These are phyloP conservation scores for Juncus inflexus DNA, from an alignment of 176 grass and related monocot species.

Conservation along the genomic window DNA sequence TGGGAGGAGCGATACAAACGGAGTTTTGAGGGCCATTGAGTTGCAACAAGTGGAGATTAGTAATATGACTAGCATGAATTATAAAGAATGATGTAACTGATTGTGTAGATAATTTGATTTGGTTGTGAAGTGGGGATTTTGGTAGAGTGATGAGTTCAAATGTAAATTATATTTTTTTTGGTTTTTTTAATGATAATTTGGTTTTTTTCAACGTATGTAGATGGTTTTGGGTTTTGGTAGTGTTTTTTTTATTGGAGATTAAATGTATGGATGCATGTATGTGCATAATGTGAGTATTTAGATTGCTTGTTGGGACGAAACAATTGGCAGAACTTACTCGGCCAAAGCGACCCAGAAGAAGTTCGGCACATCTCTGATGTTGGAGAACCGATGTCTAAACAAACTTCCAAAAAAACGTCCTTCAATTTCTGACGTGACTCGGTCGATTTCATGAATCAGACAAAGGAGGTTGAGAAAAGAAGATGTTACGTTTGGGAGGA, in stretches of 20 bases:
- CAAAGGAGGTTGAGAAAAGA: conserved; percentile 42
- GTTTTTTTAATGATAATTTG: too few species aligned
- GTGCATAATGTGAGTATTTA: too few species aligned
- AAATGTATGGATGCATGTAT: too few species aligned
- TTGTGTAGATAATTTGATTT: too few species aligned
- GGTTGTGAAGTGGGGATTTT: too few species aligned
- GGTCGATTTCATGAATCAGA: conserved; percentile 59
- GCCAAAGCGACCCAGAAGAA: conserved; percentile 46
- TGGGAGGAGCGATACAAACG: conserved; percentile 39
- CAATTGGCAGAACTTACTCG: conserved; percentile 67
- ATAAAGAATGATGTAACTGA: neutral
- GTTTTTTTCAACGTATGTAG: too few species aligned
- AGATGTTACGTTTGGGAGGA: conserved; percentile 36
- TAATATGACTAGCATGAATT: conserved; percentile 59
- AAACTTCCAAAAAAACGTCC: conserved; percentile 79
- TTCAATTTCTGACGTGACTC: conserved; percentile 70
- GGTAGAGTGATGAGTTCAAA: too few species aligned
- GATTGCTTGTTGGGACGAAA: conserved; percentile 52
- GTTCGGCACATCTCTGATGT: conserved; percentile 65
- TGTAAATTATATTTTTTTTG: too few species aligned
- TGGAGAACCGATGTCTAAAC: conserved; percentile 73
- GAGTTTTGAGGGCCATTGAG: conserved; percentile 64
- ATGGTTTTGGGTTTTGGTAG: too few species aligned
- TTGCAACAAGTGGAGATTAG: conserved; percentile 70
- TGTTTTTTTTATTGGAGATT: too few species aligned